phyloP scores from a whole-genome alignment of 1,284 basidiomycete genomes.

The Sporisorium graminicola region DNA sequence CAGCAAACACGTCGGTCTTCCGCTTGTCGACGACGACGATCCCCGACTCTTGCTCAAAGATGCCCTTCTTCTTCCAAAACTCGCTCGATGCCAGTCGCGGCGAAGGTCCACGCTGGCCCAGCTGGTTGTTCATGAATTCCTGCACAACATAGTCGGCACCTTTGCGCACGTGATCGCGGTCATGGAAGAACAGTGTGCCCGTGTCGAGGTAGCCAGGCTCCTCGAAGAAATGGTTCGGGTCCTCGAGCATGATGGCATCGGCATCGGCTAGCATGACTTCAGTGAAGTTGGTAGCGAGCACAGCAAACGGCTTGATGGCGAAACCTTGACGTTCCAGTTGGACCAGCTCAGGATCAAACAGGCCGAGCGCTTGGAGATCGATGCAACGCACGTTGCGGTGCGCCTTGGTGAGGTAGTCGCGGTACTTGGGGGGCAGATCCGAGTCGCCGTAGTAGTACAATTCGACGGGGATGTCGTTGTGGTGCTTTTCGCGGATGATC shows the following conservation, averaged over 20 bases:
- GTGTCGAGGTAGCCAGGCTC: constrained; percentile 51
- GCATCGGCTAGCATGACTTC: constrained; percentile 56
- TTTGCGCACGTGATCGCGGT: constrained; percentile 45
- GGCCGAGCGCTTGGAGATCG: constrained; percentile 38
- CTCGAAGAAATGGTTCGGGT: constrained; percentile 48
- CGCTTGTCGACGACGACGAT: constrained; percentile 55
- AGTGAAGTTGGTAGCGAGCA: constrained; percentile 54
- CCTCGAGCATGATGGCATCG: constrained; percentile 47
- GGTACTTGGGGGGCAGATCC: constrained; percentile 49
- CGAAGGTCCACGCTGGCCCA: constrained; percentile 39
- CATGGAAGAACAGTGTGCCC: constrained; percentile 56
- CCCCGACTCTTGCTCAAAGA: constrained; percentile 53
- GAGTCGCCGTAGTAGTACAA: constrained; percentile 56
- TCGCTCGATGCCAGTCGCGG: constrained; percentile 33
- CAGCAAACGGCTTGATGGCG: constrained; percentile 52
- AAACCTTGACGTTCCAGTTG: constrained; percentile 51
- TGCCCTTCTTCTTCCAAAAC: constrained; percentile 54
- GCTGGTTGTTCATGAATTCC: constrained; percentile 53
- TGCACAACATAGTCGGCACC: constrained; percentile 40
- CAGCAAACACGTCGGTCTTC: constrained; percentile 44
- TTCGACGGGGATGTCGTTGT: constrained; percentile 49
- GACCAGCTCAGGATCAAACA: constrained; percentile 50
- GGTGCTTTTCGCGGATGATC: constrained; percentile 47
- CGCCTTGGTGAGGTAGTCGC: constrained; percentile 40
- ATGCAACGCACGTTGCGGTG: constrained; percentile 47